Percentiles rank a stretch among this genome's conserved stretches.
Conservation (phyloP, 164 flowering plant species). For the Kalanchoe fedtschenkoi region DNA sequence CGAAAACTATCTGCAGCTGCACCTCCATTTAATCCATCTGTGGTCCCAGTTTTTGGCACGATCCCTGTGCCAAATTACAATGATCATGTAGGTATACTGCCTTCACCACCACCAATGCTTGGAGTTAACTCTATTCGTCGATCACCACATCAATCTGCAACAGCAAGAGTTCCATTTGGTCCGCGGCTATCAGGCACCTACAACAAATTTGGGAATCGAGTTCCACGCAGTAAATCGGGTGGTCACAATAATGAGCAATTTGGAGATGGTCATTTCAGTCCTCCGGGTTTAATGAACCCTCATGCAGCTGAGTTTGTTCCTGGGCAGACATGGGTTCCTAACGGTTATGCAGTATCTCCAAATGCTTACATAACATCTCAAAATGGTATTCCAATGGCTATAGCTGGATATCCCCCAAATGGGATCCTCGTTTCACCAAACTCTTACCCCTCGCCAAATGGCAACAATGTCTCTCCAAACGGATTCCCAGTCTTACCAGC, state of each 20-base stretch:
- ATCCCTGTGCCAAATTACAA: conserved; percentile 42
- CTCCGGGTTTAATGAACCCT: conserved; percentile 73
- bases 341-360: conserved; percentile 47
- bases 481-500: conserved; percentile 20
- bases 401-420: conserved; percentile 33
- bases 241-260: conserved; percentile 35
- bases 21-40: conserved; percentile 70
- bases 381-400: conserved; percentile 24
- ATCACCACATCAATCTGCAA: conserved; percentile 82
- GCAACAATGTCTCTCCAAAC: conserved; percentile 19
- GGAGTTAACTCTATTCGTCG: conserved; percentile 51
- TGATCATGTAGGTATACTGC: conserved; percentile 68
- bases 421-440: conserved; percentile 25
- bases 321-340: conserved; percentile 58
- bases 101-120: conserved; percentile 66
- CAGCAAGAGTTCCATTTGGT: conserved; percentile 78
- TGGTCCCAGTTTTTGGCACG: conserved; percentile 54
- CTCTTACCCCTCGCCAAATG: conserved; percentile 10
- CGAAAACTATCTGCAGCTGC: conserved; percentile 83
- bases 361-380: conserved; percentile 39
- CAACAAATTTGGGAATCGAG: conserved; percentile 51
- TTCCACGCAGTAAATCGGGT: conserved; percentile 36
- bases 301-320: conserved; percentile 84
- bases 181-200: conserved; percentile 75
- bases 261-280: conserved; percentile 44